phyloP scores from a whole-genome alignment of 148 eudicot species.

The Spergularia marina region DNA sequence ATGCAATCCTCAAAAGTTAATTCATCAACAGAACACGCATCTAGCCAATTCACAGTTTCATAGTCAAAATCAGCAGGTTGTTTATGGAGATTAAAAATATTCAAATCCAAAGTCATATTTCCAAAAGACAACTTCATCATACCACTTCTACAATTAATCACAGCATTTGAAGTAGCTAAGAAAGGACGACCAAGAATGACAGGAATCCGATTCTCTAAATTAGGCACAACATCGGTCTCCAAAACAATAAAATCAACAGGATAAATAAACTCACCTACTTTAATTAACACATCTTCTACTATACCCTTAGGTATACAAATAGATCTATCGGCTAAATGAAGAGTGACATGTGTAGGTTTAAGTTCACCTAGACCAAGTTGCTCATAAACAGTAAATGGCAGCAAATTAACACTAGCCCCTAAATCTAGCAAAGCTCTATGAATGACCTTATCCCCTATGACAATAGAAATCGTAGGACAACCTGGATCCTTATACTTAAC shows the following conservation, averaged over 20 bases:
- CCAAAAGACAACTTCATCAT: background rate
- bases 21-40: background rate
- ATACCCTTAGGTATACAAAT: no score
- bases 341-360: background rate
- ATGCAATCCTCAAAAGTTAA: background rate
- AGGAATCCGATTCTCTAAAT: background rate
- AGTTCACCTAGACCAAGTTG: background rate
- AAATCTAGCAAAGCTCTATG: background rate
- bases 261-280: slow-evolving; percentile 2
- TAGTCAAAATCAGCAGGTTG: background rate
- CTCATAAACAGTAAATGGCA: background rate
- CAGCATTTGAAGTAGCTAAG: background rate
- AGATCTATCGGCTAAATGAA: background rate
- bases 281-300: background rate
- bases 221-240: background rate
- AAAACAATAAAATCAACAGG: slow-evolving; percentile 3
- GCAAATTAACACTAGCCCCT: background rate
- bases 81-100: background rate
- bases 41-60: background rate
- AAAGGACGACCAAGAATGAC: background rate
- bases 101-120: background rate
- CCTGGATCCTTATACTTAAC: slow-evolving; percentile 1
- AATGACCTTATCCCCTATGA: background rate
- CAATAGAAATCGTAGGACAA: background rate
- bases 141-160: slow-evolving; percentile 1